Percentiles rank a stretch among this genome's conserved stretches.
These are phyloP conservation scores for Vigna unguiculata DNA, from an alignment of 306 rosid genomes.

Conservation along the genomic window DNA sequence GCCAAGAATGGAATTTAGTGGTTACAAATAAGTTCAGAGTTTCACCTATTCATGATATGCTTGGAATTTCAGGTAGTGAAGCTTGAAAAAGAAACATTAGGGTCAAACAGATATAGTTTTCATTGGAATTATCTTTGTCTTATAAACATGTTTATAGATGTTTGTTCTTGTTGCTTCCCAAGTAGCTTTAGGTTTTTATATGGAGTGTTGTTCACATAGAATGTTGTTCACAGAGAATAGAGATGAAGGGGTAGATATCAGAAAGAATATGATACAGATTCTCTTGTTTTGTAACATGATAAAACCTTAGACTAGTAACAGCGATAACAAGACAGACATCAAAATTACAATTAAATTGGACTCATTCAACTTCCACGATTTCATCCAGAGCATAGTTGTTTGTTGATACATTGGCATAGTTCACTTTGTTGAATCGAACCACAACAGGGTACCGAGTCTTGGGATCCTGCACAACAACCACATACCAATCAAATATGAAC, in stretches of 20 bases:
- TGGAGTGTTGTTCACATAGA: slow-evolving; percentile 39
- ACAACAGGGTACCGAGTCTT: slow-evolving; percentile 77
- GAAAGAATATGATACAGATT: slow-evolving; percentile 54
- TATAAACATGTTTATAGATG: background rate
- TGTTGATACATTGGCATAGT: slow-evolving; percentile 79
- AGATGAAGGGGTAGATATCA: slow-evolving; percentile 46
- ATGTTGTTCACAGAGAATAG: slow-evolving; percentile 42
- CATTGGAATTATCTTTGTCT: background rate
- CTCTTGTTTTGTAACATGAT: slow-evolving; percentile 19
- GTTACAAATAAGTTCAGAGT: slow-evolving; percentile 8
- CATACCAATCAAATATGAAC: background rate
- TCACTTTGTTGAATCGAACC: slow-evolving; percentile 78
- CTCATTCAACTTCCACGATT: slow-evolving; percentile 69
- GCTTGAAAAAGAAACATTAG: background rate
- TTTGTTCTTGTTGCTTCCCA: background rate
- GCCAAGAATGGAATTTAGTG: background rate
- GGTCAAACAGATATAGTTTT: background rate
- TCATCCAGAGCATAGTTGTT: slow-evolving; percentile 87
- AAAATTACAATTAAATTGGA: slow-evolving; percentile 45
- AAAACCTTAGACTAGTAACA: slow-evolving; percentile 29
- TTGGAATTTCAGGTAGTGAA: slow-evolving; percentile 1
- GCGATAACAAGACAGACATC: slow-evolving; percentile 42
- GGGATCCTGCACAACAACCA: slow-evolving; percentile 60
- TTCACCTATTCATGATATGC: background rate
- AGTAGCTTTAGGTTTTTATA: background rate